Evolutionary conservation across 495 filamentous ascomycete species (phyloP).

Genomic region (Penicillium flavigenum): DNA sequence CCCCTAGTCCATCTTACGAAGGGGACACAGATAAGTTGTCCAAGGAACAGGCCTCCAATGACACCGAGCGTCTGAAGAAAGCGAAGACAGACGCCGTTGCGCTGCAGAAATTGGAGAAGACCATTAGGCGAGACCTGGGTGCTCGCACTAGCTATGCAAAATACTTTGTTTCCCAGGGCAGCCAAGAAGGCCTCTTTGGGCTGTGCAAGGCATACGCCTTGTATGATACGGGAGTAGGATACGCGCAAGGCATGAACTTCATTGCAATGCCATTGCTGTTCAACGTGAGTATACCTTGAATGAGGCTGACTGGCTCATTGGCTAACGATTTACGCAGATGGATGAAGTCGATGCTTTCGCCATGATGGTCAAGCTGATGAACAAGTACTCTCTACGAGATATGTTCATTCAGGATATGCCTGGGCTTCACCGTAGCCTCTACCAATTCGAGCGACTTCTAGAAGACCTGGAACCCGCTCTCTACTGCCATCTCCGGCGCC

Average conservation of each 20-base stretch:
- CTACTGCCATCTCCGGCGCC: constrained; percentile 89
- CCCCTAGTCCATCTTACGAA: constrained; percentile 59
- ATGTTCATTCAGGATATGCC: constrained; percentile 97
- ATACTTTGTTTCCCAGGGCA: constrained; percentile 79
- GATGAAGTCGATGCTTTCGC: constrained; percentile 96
- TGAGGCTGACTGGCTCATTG: not conserved
- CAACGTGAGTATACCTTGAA: constrained; percentile 62
- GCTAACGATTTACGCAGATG: constrained; percentile 60
- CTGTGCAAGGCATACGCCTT: constrained; percentile 97
- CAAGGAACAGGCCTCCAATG: constrained; percentile 64
- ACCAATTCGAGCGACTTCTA: constrained; percentile 90
- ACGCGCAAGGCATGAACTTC: constrained; percentile 99
- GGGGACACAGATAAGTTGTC: constrained; percentile 62
- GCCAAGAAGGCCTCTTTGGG: constrained; percentile 92
- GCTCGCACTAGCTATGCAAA: constrained; percentile 95
- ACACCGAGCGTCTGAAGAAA: constrained; percentile 69
- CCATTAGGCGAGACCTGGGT: constrained; percentile 85
- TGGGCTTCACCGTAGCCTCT: constrained; percentile 87
- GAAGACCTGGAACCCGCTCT: constrained; percentile 93
- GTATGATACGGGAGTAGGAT: constrained; percentile 91
- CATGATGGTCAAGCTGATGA: constrained; percentile 91
- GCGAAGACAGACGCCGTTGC: constrained; percentile 71
- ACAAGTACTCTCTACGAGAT: constrained; percentile 88
- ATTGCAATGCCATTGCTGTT: constrained; percentile 96
- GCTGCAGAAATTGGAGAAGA: constrained; percentile 82